Percentiles rank a stretch among this genome's conserved stretches.
Evolutionary conservation across 2,329 filamentous ascomycete genomes (phyloP).

Genomic region (Phyllosticta citrichinensis): DNA sequence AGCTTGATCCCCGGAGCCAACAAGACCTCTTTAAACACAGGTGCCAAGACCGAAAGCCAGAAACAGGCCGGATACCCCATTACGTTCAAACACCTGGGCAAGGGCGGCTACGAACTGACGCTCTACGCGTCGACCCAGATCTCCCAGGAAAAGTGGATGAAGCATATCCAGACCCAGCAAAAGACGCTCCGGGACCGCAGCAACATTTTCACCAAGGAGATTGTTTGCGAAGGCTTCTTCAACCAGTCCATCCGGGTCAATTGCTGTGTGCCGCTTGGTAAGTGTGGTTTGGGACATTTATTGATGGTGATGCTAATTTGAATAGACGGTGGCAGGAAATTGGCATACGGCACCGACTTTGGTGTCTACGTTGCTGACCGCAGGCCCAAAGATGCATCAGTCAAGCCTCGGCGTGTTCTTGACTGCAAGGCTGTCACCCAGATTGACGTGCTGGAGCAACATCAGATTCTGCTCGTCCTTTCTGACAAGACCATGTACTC

Average conservation of each 20-base stretch:
- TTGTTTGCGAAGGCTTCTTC: constrained; percentile 80
- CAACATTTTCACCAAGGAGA: constrained; percentile 59
- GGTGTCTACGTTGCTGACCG: constrained; percentile 90
- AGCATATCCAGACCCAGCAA: constrained; percentile 87
- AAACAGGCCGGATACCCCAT: constrained; percentile 79
- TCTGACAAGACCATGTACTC: constrained; percentile 89
- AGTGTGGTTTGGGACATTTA: constrained; percentile 22
- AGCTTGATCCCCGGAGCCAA: constrained; percentile 59
- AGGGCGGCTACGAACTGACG: constrained; percentile 87
- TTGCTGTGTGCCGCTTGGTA: constrained; percentile 85
- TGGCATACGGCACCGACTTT: constrained; percentile 88
- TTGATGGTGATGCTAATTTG: constrained; percentile 5
- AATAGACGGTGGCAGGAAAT: constrained; percentile 88
- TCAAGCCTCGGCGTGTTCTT: constrained; percentile 69
- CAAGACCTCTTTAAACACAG: constrained; percentile 28
- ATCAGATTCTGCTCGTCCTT: constrained; percentile 80
- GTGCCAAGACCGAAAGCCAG: constrained; percentile 29
- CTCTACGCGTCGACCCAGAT: constrained; percentile 79
- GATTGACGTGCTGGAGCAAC: constrained; percentile 92
- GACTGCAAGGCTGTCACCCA: constrained; percentile 85
- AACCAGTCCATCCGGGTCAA: constrained; percentile 83
- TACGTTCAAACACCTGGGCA: constrained; percentile 91
- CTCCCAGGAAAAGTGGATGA: constrained; percentile 91
- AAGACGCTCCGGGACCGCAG: constrained; percentile 68
- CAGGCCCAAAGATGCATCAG: constrained; percentile 67